Base-by-base conservation (phyloP, 2,329 filamentous ascomycete genomes). In the Xylariaceae sp. region DNA sequence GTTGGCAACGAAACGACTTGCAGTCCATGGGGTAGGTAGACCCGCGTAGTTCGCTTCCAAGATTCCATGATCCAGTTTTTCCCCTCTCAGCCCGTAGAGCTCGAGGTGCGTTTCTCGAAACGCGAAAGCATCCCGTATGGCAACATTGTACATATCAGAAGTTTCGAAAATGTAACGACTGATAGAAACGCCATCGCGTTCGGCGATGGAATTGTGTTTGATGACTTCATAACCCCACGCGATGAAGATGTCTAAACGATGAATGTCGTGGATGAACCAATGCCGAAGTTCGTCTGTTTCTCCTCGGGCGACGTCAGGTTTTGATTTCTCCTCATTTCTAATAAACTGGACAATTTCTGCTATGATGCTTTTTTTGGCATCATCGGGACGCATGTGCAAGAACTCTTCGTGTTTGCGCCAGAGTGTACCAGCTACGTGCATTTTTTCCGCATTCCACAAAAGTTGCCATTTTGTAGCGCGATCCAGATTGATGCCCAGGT, bases 11-110 rank as follows among this genome's bases (percentile, higher is more conserved):
- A 76, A 81, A 39, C 32, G 72, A 68, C 57, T 80, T 82, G 14
- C 89, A 90, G 91, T 96, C 94, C 94, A 99, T 40, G 91, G 87
- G 52, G 89, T 84, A 0, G 86, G 81, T 9, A 96, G 75, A 11
- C 77, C 81, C 17, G 84, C 77, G 62, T 90, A 91, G 40, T 81
- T 80, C 14, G 77, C 71, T 2, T 73, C 70, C 10, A 89, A 68
- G 19, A 89, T 79, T 6, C 86, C 85, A 56, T 85, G 74, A 43
- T 82, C 75, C 31, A 94, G 68, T 45, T 80, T 72, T 55, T 90
- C 87, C 14, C 79, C 71, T 15, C 78, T 76, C 5, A 96, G 76
- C 2, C 89, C 90, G 64, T 96, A 97, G 3, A 82, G 69, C 2
- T 74, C 70, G 11, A 86, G 75, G 59, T 92, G 86, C 33, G 81